phyloP scores from a whole-genome alignment of 495 filamentous ascomycete genomes.

The Podospora bellae-mahoneyi region DNA sequence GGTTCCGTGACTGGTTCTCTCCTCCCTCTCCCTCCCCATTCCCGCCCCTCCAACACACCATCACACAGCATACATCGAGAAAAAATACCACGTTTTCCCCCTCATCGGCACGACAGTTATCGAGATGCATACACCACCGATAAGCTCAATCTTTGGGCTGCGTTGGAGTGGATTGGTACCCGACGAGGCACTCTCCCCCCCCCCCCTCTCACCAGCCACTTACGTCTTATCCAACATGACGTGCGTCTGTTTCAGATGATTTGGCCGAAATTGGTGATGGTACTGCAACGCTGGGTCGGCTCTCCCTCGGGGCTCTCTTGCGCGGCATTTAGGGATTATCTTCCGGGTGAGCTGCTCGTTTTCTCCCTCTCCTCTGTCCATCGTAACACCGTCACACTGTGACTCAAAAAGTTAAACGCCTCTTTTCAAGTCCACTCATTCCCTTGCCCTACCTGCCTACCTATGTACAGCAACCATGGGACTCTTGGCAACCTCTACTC shows the following conservation, averaged over 20 bases:
- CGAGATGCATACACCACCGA: constrained; percentile 4
- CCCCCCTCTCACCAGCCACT: background rate
- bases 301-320: background rate
- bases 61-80: background rate
- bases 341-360: constrained; percentile 2
- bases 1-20: constrained; percentile 26
- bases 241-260: background rate
- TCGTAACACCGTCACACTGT: background rate
- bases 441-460: background rate
- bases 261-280: background rate
- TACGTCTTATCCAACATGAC: background rate
- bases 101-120: constrained; percentile 1
- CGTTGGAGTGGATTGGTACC: constrained; percentile 10
- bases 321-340: constrained; percentile 1
- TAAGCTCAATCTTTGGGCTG: constrained; percentile 2
- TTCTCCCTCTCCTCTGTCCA: background rate
- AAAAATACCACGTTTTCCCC: background rate
- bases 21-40: background rate
- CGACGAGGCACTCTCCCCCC: background rate
- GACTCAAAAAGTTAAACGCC: constrained; percentile 1
- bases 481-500: background rate
- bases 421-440: background rate
- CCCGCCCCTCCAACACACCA: background rate
- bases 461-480: background rate
- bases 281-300: constrained; percentile 1